Evolutionary conservation across 495 filamentous ascomycete genomes (phyloP).

Genomic region (Pyronema domesticum): DNA sequence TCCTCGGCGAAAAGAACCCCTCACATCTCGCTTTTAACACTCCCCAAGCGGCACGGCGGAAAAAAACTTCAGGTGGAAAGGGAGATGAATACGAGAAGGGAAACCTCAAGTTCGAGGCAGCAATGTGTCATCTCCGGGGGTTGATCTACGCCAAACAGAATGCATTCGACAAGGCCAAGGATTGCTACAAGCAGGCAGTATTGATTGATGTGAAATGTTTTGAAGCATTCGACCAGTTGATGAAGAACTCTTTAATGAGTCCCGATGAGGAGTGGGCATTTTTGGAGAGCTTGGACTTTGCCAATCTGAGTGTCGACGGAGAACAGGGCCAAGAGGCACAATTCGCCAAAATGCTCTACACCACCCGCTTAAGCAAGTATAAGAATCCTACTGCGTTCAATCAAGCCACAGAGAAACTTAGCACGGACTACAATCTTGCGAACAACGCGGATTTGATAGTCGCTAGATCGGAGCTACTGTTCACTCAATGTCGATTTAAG

Average conservation of each 20-base stretch:
- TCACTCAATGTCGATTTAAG: constrained; percentile 84
- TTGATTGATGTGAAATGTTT: constrained; percentile 96
- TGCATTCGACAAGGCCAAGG: constrained; percentile 88
- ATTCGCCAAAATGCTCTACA: constrained; percentile 94
- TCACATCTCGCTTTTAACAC: constrained; percentile 58
- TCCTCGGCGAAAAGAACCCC: constrained; percentile 88
- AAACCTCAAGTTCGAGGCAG: constrained; percentile 72
- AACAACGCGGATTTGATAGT: constrained; percentile 82
- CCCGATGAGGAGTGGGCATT: constrained; percentile 92
- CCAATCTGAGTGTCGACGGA: constrained; percentile 45
- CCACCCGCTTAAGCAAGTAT: constrained; percentile 90
- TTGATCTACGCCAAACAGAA: constrained; percentile 95
- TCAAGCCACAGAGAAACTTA: constrained; percentile 73
- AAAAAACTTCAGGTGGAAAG: constrained; percentile 29
- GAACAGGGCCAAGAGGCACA: constrained; percentile 36
- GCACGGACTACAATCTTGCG: constrained; percentile 78
- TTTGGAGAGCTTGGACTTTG: constrained; percentile 79
- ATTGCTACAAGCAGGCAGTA: constrained; percentile 95
- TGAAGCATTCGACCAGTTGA: constrained; percentile 92
- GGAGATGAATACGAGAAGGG: constrained; percentile 47
- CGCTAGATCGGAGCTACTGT: constrained; percentile 77
- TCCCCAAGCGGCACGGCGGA: constrained; percentile 30
- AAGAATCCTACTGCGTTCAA: constrained; percentile 68
- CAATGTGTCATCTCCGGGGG: constrained; percentile 90
- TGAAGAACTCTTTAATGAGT: constrained; percentile 96